phyloP scores from a whole-genome alignment of 2,329 filamentous ascomycete genomes.

The Neopestalotiopsis rosae region DNA sequence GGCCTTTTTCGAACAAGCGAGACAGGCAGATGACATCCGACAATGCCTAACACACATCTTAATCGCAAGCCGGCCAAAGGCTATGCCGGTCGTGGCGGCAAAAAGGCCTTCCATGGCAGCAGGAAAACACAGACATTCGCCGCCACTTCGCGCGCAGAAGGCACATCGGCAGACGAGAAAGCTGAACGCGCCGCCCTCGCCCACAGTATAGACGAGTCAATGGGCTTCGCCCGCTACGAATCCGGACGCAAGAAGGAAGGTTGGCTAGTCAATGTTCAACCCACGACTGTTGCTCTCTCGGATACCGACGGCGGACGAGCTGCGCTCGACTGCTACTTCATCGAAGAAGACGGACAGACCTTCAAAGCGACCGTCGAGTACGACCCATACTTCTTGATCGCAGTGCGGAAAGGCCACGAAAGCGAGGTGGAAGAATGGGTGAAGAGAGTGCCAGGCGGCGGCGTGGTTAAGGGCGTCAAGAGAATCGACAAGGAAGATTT shows the following conservation, averaged over 20 bases:
- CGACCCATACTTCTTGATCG: constrained; percentile 94
- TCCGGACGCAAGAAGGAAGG: constrained; percentile 80
- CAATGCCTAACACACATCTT: constrained; percentile 66
- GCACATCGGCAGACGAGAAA: constrained; percentile 90
- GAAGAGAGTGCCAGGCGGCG: constrained; percentile 76
- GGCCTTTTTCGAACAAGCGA: not conserved
- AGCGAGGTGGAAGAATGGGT: constrained; percentile 96
- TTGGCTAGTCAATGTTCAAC: constrained; percentile 95
- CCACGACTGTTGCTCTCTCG: constrained; percentile 69
- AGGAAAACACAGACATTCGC: constrained; percentile 73
- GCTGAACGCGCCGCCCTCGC: constrained; percentile 84
- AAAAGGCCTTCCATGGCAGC: constrained; percentile 74
- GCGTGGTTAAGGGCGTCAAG: constrained; percentile 78
- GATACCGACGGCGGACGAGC: constrained; percentile 88
- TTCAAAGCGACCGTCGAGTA: constrained; percentile 98
- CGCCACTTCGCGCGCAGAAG: constrained; percentile 77
- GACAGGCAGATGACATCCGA: constrained; percentile 24
- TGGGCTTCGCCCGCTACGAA: constrained; percentile 94
- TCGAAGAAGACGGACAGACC: constrained; percentile 83
- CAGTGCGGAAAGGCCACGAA: constrained; percentile 86
- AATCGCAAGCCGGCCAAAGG: constrained; percentile 65
- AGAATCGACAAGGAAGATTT: constrained; percentile 91
- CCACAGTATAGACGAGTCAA: constrained; percentile 88
- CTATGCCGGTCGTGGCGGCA: constrained; percentile 71
- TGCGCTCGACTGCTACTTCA: constrained; percentile 96